These are phyloP conservation scores for Podospora pseudopauciseta DNA, from an alignment of 495 filamentous ascomycete species.

Conservation along the genomic window DNA sequence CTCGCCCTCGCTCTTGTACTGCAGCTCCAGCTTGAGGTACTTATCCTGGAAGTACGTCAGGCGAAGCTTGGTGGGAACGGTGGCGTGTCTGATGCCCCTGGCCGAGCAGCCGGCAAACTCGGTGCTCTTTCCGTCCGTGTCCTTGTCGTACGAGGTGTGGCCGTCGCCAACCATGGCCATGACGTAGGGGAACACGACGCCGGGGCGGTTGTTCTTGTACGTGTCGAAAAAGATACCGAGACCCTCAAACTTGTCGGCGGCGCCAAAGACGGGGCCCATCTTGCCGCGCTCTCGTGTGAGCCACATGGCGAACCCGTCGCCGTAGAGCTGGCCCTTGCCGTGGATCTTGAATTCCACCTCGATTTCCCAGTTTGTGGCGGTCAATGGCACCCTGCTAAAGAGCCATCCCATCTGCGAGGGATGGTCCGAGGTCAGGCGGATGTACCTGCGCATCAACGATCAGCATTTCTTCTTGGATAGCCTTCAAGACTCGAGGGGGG, in stretches of 20 bases:
- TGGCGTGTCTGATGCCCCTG: constrained; percentile 76
- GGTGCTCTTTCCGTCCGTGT: constrained; percentile 88
- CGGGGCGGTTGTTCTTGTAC: constrained; percentile 99
- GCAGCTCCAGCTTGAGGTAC: constrained; percentile 81
- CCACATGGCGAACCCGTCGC: constrained; percentile 98
- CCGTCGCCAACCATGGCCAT: constrained; percentile 98
- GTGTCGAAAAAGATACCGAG: constrained; percentile 98
- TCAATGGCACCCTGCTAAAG: constrained; percentile 89
- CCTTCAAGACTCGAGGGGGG: neutral
- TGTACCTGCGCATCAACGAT: constrained; percentile 56
- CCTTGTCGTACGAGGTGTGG: constrained; percentile 83
- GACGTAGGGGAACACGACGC: constrained; percentile 92
- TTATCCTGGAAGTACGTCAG: constrained; percentile 98
- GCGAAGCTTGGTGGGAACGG: constrained; percentile 75
- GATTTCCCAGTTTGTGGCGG: constrained; percentile 99
- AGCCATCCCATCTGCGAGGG: constrained; percentile 89
- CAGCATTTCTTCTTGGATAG: neutral
- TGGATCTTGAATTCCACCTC: constrained; percentile 91
- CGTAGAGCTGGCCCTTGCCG: constrained; percentile 74
- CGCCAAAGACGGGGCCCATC: constrained; percentile 83
- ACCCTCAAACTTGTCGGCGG: constrained; percentile 84
- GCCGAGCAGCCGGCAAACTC: constrained; percentile 95
- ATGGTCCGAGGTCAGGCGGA: constrained; percentile 86
- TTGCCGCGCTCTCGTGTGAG: constrained; percentile 87
- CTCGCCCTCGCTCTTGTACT: constrained; percentile 83